Conservation (phyloP, 2,329 filamentous ascomycete genomes). For the Monilinia vaccinii-corymbosi region DNA sequence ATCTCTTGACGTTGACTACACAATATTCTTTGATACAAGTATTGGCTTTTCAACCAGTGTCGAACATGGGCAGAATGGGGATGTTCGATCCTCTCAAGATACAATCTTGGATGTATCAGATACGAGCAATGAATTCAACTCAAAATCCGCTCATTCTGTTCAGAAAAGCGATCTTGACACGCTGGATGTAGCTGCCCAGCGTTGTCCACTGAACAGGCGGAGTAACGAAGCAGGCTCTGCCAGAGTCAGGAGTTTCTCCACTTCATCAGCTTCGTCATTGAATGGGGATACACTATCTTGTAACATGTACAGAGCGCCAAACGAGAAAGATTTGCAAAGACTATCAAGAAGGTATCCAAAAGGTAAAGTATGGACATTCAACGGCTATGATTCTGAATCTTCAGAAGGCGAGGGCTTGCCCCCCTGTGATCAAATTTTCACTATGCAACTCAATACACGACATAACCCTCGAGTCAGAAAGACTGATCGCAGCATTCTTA, state of each 20-base stretch:
- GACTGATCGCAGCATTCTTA: not conserved
- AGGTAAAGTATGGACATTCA: constrained; percentile 5
- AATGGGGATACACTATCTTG: not conserved
- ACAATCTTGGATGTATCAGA: not conserved
- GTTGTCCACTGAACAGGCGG: not conserved
- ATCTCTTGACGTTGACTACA: constrained; percentile 15
- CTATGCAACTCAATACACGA: not conserved
- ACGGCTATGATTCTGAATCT: constrained; percentile 5
- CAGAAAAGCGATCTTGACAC: not conserved
- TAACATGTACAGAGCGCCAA: not conserved
- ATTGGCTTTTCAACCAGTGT: constrained; percentile 3
- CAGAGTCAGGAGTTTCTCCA: constrained; percentile 4
- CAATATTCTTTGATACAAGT: constrained; percentile 14
- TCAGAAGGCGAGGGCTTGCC: not conserved
- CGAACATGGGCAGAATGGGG: not conserved
- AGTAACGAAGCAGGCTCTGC: constrained; percentile 3
- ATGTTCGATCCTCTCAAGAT: not conserved
- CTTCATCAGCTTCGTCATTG: not conserved
- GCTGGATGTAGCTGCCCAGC: not conserved
- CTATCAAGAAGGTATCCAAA: not conserved
- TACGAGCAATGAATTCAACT: not conserved
- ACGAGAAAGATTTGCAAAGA: constrained; percentile 3
- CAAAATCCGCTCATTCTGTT: not conserved
- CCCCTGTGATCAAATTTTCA: not conserved
- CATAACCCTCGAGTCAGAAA: not conserved